phyloP scores from a whole-genome alignment of 1,139 yeast species.

The Kodamaea ohmeri region DNA sequence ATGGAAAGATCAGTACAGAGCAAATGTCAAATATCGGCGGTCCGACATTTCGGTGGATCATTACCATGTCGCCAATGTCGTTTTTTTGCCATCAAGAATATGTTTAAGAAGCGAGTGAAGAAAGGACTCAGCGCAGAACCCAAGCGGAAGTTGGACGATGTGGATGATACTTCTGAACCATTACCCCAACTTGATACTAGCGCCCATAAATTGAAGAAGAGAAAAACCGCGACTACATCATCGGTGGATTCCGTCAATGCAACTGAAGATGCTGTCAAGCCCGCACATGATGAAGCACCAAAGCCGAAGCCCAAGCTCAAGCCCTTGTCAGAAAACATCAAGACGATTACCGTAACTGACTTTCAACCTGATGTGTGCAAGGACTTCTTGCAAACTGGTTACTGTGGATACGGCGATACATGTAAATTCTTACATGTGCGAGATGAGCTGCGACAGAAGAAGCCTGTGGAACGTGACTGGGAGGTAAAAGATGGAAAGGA shows the following conservation, averaged over 20 bases:
- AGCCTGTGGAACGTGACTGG: slow-evolving; percentile 76
- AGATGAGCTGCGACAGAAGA: slow-evolving; percentile 77
- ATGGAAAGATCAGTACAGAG: neutral
- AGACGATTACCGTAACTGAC: slow-evolving; percentile 76
- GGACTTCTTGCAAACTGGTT: slow-evolving; percentile 88
- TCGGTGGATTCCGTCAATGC: neutral
- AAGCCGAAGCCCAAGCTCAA: slow-evolving; percentile 12
- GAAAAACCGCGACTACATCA: neutral
- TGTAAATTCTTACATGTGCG: slow-evolving; percentile 91
- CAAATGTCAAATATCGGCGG: neutral
- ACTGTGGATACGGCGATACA: slow-evolving; percentile 97
- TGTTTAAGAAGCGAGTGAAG: slow-evolving; percentile 37
- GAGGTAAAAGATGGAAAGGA: slow-evolving; percentile 31
- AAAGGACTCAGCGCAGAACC: slow-evolving; percentile 17
- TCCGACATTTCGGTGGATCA: neutral
- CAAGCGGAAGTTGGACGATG: slow-evolving; percentile 19
- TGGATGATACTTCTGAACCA: slow-evolving; percentile 2
- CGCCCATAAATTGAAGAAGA: neutral
- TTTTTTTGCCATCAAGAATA: slow-evolving; percentile 13
- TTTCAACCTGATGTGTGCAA: slow-evolving; percentile 95
- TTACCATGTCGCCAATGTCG: slow-evolving; percentile 2
- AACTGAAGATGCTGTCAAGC: neutral
- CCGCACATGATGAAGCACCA: slow-evolving; percentile 9
- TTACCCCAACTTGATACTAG: neutral
- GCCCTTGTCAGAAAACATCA: slow-evolving; percentile 49